Percentiles rank a stretch among this genome's conserved stretches.
These are phyloP conservation scores for Metschnikowia gelsemii DNA, from an alignment of 805 yeast genomes.

Conservation along the genomic window DNA sequence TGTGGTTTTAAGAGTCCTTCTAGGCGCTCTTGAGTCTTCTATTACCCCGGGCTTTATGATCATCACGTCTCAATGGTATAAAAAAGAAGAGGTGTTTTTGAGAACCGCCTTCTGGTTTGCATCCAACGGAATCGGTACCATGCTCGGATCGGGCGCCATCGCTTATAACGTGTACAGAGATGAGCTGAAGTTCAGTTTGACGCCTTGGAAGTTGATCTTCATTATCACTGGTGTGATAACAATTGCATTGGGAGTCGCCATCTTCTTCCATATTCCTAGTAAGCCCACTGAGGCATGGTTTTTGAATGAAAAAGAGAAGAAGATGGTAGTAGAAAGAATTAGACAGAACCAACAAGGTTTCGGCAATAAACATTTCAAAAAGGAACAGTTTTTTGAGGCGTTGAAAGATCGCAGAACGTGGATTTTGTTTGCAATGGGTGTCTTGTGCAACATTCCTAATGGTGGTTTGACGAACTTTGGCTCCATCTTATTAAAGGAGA, in stretches of 20 bases:
- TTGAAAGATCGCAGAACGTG: slow-evolving; percentile 36
- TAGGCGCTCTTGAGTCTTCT: slow-evolving; percentile 14
- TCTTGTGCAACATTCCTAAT: slow-evolving; percentile 39
- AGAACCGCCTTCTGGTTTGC: slow-evolving; percentile 37
- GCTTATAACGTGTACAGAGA: slow-evolving; percentile 53
- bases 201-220: slow-evolving; percentile 39
- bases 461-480: slow-evolving; percentile 56
- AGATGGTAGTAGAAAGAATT: slow-evolving; percentile 22
- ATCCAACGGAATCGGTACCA: slow-evolving; percentile 32
- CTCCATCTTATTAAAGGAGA: slow-evolving; percentile 41
- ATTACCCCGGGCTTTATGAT: slow-evolving; percentile 23
- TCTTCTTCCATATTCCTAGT: slow-evolving; percentile 36
- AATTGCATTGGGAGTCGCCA: slow-evolving; percentile 17
- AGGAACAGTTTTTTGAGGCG: slow-evolving; percentile 38
- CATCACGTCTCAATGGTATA: slow-evolving; percentile 59
- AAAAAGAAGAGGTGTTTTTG: slow-evolving; percentile 34
- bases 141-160: slow-evolving; percentile 36
- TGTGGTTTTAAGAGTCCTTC: slow-evolving; percentile 12
- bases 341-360: slow-evolving; percentile 41
- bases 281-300: slow-evolving; percentile 34
- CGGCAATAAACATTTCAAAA: slow-evolving; percentile 39
- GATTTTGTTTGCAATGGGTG: slow-evolving; percentile 19
- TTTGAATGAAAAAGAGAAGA: slow-evolving; percentile 30
- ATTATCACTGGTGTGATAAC: slow-evolving; percentile 34
- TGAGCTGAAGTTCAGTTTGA: slow-evolving; percentile 39